Conservation (phyloP, 805 yeast genomes). For the Starmerella davenportii region DNA sequence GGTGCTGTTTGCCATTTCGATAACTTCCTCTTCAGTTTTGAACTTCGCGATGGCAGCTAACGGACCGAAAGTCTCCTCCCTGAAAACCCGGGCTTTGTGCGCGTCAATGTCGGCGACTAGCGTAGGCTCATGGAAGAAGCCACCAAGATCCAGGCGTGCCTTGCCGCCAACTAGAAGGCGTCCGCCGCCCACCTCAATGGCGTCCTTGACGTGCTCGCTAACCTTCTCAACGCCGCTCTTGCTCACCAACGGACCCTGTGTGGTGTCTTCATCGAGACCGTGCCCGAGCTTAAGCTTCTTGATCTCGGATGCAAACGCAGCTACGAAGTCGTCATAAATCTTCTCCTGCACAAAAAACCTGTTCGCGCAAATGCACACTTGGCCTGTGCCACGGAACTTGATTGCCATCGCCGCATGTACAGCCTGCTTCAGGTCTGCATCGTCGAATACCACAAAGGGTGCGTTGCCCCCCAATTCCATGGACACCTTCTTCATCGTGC, state of each 20-base stretch:
- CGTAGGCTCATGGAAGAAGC: constrained; percentile 50
- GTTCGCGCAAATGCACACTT: constrained; percentile 69
- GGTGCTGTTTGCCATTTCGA: constrained; percentile 43
- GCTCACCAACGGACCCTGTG: constrained; percentile 65
- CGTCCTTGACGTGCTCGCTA: constrained; percentile 44
- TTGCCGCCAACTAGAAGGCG: constrained; percentile 43
- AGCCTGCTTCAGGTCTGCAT: constrained; percentile 50
- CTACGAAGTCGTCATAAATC: constrained; percentile 45
- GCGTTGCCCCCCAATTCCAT: constrained; percentile 72
- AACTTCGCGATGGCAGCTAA: constrained; percentile 55
- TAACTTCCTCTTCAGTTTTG: constrained; percentile 43
- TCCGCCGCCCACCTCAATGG: constrained; percentile 43
- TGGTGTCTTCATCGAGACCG: constrained; percentile 38
- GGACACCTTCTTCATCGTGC: constrained; percentile 50
- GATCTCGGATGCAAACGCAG: constrained; percentile 32
- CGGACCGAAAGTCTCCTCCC: constrained; percentile 75
- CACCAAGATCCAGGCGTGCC: constrained; percentile 37
- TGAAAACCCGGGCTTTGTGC: constrained; percentile 33
- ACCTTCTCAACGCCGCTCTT: constrained; percentile 46
- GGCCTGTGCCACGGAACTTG: constrained; percentile 63
- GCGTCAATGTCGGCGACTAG: constrained; percentile 41
- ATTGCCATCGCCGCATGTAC: constrained; percentile 46
- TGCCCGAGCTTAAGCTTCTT: constrained; percentile 36
- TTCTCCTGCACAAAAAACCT: constrained; percentile 46
- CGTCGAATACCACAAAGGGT: constrained; percentile 58